These are phyloP conservation scores for Daedalea quercina DNA, from an alignment of 768 basidiomycete species.

Conservation along the genomic window DNA sequence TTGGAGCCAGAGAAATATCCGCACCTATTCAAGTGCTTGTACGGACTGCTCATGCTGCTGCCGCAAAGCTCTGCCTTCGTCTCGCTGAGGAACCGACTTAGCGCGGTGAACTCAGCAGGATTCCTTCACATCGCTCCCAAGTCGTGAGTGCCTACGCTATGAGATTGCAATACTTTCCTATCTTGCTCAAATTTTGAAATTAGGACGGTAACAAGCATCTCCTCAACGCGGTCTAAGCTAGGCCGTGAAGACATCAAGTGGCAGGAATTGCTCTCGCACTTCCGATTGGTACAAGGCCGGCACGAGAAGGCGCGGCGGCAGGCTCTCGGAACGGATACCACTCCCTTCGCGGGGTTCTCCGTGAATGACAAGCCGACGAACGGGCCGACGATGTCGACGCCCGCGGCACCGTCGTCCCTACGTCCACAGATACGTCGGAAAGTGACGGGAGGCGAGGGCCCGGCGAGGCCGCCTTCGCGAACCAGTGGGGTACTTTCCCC, in stretches of 20 bases:
- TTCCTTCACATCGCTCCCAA: constrained; percentile 89
- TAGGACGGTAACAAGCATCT: constrained; percentile 23
- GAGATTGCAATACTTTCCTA: no score
- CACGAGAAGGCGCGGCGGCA: constrained; percentile 90
- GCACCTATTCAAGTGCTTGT: constrained; percentile 94
- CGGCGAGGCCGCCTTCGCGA: constrained; percentile 20
- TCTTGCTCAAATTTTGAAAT: no score
- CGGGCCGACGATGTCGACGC: constrained; percentile 4
- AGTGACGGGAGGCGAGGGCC: constrained; percentile 41
- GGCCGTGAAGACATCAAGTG: constrained; percentile 92
- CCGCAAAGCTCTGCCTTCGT: constrained; percentile 97
- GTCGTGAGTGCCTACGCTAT: constrained; percentile 46
- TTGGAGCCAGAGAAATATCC: constrained; percentile 97
- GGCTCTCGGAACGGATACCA: constrained; percentile 57
- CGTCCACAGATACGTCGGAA: constrained; percentile 53
- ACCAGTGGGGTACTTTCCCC: constrained; percentile 52
- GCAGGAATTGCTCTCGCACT: constrained; percentile 90
- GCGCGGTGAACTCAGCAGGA: constrained; percentile 91
- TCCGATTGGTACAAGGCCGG: constrained; percentile 80
- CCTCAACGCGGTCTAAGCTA: constrained; percentile 67
- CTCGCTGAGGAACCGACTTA: constrained; percentile 88
- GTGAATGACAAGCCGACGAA: constrained; percentile 35
- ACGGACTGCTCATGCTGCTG: constrained; percentile 93
- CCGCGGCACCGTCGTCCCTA: constrained; percentile 12
- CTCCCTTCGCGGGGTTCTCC: constrained; percentile 42